phyloP scores from a whole-genome alignment of 352 stramenopile species.

The Pythium chondricola region DNA sequence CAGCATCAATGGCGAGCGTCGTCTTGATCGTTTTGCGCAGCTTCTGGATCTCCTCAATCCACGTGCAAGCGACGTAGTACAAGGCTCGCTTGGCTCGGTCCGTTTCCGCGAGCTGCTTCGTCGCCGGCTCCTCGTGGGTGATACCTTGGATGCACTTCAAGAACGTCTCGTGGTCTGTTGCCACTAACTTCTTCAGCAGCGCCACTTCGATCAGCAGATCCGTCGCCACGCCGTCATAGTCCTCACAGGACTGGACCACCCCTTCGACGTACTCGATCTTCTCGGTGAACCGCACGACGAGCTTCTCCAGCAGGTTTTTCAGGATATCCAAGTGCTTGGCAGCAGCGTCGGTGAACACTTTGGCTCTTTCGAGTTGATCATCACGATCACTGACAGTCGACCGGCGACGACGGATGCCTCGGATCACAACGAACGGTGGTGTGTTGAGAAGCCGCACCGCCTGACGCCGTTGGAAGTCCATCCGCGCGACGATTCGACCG shows the following conservation, averaged over 20 bases:
- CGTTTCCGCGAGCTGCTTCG: slow-evolving; percentile 32
- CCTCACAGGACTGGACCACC: slow-evolving; percentile 56
- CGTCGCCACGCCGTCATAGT: slow-evolving; percentile 41
- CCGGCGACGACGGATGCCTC: slow-evolving; percentile 9
- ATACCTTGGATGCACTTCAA: slow-evolving; percentile 36
- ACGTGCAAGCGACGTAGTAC: slow-evolving; percentile 65
- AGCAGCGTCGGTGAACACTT: slow-evolving; percentile 23
- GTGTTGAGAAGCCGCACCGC: slow-evolving; percentile 26
- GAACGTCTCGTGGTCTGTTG: slow-evolving; percentile 36
- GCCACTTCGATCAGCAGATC: slow-evolving; percentile 67
- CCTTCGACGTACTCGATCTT: slow-evolving; percentile 57
- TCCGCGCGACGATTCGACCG: slow-evolving; percentile 59
- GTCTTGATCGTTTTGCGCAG: slow-evolving; percentile 66
- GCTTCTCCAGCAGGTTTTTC: slow-evolving; percentile 25
- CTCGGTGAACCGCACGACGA: slow-evolving; percentile 50
- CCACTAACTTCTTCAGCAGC: slow-evolving; percentile 40
- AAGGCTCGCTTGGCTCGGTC: slow-evolving; percentile 46
- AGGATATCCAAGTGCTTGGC: slow-evolving; percentile 3
- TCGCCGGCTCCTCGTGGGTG: slow-evolving; percentile 14
- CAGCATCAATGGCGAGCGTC: slow-evolving; percentile 29
- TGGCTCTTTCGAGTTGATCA: slow-evolving; percentile 10
- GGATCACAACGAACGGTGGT: slow-evolving; percentile 11
- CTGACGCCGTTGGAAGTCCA: slow-evolving; percentile 45
- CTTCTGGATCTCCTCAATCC: slow-evolving; percentile 69
- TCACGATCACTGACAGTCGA: background rate